These are phyloP conservation scores for Penicillium sumatraense DNA, from an alignment of 2,329 filamentous ascomycete species.

Conservation along the genomic window DNA sequence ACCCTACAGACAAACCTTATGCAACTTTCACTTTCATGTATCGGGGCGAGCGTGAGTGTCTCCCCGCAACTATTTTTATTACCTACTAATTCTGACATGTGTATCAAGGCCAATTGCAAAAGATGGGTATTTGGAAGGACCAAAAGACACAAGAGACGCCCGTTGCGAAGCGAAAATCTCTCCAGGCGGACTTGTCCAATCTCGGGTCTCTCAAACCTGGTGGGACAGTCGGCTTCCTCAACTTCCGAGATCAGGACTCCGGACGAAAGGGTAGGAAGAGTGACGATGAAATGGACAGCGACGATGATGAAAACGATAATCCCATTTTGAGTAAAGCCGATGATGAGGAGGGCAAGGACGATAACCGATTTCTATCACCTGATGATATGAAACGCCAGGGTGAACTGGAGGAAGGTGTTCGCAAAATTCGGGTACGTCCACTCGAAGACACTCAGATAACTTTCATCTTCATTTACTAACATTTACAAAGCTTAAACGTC, in stretches of 20 bases:
- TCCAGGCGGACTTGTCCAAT: slow-evolving; percentile 81
- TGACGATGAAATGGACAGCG: slow-evolving; percentile 74
- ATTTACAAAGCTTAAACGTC: slow-evolving; percentile 62
- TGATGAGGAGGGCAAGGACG: slow-evolving; percentile 57
- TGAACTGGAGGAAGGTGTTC: slow-evolving; percentile 66
- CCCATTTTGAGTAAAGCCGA: slow-evolving; percentile 67
- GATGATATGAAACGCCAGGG: slow-evolving; percentile 65
- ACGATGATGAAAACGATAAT: slow-evolving; percentile 69
- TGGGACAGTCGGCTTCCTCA: slow-evolving; percentile 88
- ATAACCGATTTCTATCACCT: slow-evolving; percentile 57
- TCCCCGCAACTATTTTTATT: background rate
- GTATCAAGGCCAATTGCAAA: slow-evolving; percentile 80
- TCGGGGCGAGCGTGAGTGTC: slow-evolving; percentile 81
- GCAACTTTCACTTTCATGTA: slow-evolving; percentile 98
- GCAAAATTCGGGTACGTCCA: slow-evolving; percentile 66
- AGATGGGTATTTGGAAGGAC: slow-evolving; percentile 85
- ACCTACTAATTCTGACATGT: slow-evolving; percentile 3
- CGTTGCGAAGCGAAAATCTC: slow-evolving; percentile 76
- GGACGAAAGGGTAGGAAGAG: slow-evolving; percentile 64
- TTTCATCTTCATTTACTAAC: slow-evolving; percentile 12
- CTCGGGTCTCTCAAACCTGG: slow-evolving; percentile 81
- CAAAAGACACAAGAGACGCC: slow-evolving; percentile 66
- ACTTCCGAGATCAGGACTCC: slow-evolving; percentile 75
- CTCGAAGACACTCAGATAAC: background rate
- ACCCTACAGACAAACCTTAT: slow-evolving; percentile 94